phyloP scores from a whole-genome alignment of 75 land plant genomes.

The Selaginella moellendorffii region DNA sequence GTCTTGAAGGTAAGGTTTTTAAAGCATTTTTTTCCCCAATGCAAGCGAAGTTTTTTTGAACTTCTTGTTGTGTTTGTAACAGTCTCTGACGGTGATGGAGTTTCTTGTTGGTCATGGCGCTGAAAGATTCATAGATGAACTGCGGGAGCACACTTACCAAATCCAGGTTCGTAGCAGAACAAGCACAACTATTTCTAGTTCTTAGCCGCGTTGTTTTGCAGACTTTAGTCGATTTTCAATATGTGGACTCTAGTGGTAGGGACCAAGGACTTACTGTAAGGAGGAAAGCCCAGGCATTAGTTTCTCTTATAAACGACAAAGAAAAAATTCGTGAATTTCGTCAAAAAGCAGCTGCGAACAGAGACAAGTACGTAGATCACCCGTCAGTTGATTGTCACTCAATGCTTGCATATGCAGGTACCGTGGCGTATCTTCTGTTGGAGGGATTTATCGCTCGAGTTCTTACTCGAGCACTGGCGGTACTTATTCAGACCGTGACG shows the following conservation, averaged over 20 bases:
- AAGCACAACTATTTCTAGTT: no score
- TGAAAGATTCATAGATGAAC: slow-evolving; percentile 22
- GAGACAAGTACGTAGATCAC: slow-evolving; percentile 50
- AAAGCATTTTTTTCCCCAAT: not conserved
- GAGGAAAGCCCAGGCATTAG: slow-evolving; percentile 53
- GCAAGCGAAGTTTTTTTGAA: not conserved
- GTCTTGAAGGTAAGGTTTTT: slow-evolving; percentile 71
- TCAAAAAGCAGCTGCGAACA: slow-evolving; percentile 62
- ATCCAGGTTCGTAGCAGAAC: no score
- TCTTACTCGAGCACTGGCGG: not conserved
- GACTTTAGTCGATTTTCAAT: slow-evolving; percentile 56
- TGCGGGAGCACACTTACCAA: slow-evolving; percentile 21
- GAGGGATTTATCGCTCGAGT: not conserved
- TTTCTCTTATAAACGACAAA: slow-evolving; percentile 45
- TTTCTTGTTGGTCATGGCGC: slow-evolving; percentile 29
- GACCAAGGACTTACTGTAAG: slow-evolving; percentile 75
- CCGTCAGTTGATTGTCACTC: not conserved
- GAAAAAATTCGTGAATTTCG: slow-evolving; percentile 62
- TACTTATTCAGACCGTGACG: not conserved
- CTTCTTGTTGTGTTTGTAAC: slow-evolving; percentile 9
- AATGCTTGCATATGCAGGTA: no score
- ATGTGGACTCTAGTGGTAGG: slow-evolving; percentile 57
- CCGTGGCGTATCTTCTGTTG: not conserved
- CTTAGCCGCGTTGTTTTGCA: slow-evolving; percentile 14
- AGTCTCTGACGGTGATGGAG: slow-evolving; percentile 72